phyloP scores from a whole-genome alignment of 2,329 filamentous ascomycete genomes.

The Trichoderma hamatum region DNA sequence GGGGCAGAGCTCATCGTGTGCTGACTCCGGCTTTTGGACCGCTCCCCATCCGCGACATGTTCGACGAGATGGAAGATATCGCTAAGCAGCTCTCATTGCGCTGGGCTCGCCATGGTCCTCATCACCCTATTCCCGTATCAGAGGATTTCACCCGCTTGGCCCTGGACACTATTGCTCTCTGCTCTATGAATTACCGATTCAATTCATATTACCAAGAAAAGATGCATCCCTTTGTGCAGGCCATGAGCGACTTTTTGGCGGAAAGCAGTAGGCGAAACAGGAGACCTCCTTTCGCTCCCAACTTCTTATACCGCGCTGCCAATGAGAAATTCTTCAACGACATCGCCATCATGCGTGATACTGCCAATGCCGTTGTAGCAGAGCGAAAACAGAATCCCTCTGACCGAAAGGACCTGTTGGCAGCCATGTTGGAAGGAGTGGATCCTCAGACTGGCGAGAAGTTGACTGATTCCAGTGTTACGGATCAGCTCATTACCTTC shows the following conservation, averaged over 20 bases:
- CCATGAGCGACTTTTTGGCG: constrained; percentile 66
- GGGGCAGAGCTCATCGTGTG: constrained; percentile 67
- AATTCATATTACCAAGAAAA: constrained; percentile 73
- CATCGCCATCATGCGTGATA: constrained; percentile 57
- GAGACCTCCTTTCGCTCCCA: constrained; percentile 49
- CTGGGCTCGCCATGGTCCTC: constrained; percentile 65
- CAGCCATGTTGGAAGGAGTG: constrained; percentile 68
- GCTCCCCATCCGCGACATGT: constrained; percentile 68
- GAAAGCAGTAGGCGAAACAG: constrained; percentile 57
- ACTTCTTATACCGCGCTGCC: constrained; percentile 53
- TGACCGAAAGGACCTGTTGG: constrained; percentile 67
- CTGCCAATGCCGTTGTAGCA: constrained; percentile 63
- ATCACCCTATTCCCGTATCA: constrained; percentile 58
- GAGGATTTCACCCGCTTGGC: constrained; percentile 75
- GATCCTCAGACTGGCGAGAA: constrained; percentile 69
- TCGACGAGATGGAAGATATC: constrained; percentile 69
- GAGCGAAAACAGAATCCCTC: constrained; percentile 57
- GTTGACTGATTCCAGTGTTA: constrained; percentile 65
- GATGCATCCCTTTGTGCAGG: constrained; percentile 69
- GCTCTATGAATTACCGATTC: constrained; percentile 72
- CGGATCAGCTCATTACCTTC: constrained; percentile 74
- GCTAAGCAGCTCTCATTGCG: constrained; percentile 68
- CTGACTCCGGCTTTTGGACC: constrained; percentile 72
- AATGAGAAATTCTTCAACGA: constrained; percentile 57
- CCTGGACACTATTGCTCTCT: constrained; percentile 72